These are phyloP conservation scores for Phoma sp. DNA, from an alignment of 2,329 filamentous ascomycete genomes.

Conservation along the genomic window DNA sequence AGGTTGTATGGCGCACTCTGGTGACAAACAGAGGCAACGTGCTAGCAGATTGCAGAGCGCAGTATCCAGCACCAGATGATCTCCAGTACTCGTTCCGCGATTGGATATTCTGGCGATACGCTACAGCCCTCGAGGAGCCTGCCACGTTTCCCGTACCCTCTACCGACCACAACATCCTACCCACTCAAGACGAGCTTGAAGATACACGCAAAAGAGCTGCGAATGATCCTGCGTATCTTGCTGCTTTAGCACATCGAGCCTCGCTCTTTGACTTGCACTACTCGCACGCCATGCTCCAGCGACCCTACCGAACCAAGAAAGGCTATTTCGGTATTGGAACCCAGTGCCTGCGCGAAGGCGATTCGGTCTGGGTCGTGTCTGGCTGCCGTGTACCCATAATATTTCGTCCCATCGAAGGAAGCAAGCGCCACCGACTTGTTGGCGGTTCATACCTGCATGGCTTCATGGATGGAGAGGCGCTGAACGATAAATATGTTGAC, in stretches of 20 bases:
- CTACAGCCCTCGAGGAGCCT: not conserved
- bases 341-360: constrained; percentile 19
- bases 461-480: constrained; percentile 24
- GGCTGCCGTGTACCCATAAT: constrained; percentile 27
- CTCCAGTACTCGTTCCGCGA: constrained; percentile 14
- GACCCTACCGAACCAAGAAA: constrained; percentile 20
- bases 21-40: constrained; percentile 16
- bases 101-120: constrained; percentile 24
- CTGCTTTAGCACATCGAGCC: constrained; percentile 5
- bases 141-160: not conserved
- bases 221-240: constrained; percentile 4
- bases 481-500: not conserved
- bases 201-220: not conserved
- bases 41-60: not conserved
- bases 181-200: constrained; percentile 6
- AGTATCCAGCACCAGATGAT: constrained; percentile 9
- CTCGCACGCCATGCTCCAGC: constrained; percentile 16
- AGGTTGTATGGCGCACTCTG: constrained; percentile 21
- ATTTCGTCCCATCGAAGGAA: constrained; percentile 11
- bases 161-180: not conserved
- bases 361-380: constrained; percentile 23
- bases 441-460: constrained; percentile 27
- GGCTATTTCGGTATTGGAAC: constrained; percentile 24
- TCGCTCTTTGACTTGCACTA: constrained; percentile 23
- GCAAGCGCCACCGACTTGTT: constrained; percentile 16